Conservation (phyloP, 192 early-diverging fungal genomes). For the Linnemannia zychae region DNA sequence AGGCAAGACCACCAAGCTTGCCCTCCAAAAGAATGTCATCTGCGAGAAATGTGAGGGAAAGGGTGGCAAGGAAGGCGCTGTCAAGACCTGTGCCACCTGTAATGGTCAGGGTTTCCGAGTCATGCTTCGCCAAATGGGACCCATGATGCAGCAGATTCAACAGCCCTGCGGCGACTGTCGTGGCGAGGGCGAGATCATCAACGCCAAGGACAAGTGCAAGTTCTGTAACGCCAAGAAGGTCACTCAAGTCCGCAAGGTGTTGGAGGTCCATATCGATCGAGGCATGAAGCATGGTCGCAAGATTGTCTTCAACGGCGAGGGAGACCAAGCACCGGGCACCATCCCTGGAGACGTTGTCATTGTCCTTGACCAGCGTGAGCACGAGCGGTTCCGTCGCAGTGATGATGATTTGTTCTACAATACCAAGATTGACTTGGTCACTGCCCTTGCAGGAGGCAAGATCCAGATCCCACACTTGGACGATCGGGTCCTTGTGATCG, state of each 20-base stretch:
- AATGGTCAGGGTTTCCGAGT: slow-evolving; percentile 90
- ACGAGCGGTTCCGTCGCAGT: slow-evolving; percentile 89
- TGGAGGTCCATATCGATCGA: slow-evolving; percentile 97
- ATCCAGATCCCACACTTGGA: slow-evolving; percentile 93
- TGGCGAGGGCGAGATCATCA: slow-evolving; percentile 91
- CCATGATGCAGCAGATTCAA: slow-evolving; percentile 99
- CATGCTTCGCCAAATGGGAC: slow-evolving; percentile 92
- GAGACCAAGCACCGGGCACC: slow-evolving; percentile 92
- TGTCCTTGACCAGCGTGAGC: slow-evolving; percentile 94
- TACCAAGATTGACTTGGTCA: slow-evolving; percentile 91
- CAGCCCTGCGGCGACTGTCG: slow-evolving; percentile 91
- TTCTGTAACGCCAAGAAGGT: slow-evolving; percentile 91
- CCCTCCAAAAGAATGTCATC: slow-evolving; percentile 91
- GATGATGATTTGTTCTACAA: slow-evolving; percentile 92
- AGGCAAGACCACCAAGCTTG: slow-evolving; percentile 92
- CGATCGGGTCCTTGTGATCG: slow-evolving; percentile 87
- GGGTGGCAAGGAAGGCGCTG: slow-evolving; percentile 95
- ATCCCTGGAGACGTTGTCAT: slow-evolving; percentile 97
- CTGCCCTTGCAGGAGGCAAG: slow-evolving; percentile 94
- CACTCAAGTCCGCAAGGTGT: slow-evolving; percentile 87
- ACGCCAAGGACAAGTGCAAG: slow-evolving; percentile 90
- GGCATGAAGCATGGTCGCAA: slow-evolving; percentile 97
- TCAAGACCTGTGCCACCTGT: slow-evolving; percentile 85
- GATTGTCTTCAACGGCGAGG: slow-evolving; percentile 94
- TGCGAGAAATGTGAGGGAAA: slow-evolving; percentile 93